A percentile compares a stretch with the other conserved stretches of the same genome.
Conservation (phyloP, 2,329 filamentous ascomycete genomes). For the Ambrosiella beaveri region DNA sequence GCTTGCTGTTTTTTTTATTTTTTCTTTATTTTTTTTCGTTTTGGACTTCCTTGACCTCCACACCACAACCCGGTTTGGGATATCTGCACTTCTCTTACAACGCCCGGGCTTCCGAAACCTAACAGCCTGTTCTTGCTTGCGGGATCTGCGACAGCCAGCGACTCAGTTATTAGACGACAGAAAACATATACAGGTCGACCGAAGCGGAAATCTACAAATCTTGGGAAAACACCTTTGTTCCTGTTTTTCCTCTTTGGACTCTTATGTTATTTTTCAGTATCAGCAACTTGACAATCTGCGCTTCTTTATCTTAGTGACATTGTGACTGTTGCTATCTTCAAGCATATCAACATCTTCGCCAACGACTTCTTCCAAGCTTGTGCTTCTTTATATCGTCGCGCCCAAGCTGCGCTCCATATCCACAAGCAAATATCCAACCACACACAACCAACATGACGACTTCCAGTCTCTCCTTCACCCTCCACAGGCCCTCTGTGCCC, state of each 20-base stretch:
- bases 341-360: neutral
- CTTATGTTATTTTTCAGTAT: neutral
- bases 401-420: neutral
- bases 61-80: neutral
- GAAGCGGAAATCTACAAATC: neutral
- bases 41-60: neutral
- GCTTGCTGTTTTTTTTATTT: neutral
- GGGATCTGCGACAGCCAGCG: slow-evolving; percentile 1
- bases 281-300: neutral
- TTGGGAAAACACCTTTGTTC: neutral
- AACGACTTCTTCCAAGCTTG: neutral
- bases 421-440: neutral
- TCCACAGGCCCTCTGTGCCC: slow-evolving; percentile 10
- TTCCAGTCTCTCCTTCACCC: slow-evolving; percentile 3
- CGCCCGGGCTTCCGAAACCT: slow-evolving; percentile 3
- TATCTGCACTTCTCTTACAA: slow-evolving; percentile 6
- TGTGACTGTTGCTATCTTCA: neutral
- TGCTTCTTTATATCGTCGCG: neutral
- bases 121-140: neutral
- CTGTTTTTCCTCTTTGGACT: neutral
- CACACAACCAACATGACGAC: neutral
- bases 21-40: neutral
- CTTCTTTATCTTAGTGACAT: too few species aligned
- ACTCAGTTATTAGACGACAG: too few species aligned
- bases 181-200: neutral